Percentiles rank a stretch among this genome's conserved stretches.
Evolutionary conservation across 2,329 filamentous ascomycete genomes (phyloP).

Genomic region (Myriosclerotinia duriaeana): DNA sequence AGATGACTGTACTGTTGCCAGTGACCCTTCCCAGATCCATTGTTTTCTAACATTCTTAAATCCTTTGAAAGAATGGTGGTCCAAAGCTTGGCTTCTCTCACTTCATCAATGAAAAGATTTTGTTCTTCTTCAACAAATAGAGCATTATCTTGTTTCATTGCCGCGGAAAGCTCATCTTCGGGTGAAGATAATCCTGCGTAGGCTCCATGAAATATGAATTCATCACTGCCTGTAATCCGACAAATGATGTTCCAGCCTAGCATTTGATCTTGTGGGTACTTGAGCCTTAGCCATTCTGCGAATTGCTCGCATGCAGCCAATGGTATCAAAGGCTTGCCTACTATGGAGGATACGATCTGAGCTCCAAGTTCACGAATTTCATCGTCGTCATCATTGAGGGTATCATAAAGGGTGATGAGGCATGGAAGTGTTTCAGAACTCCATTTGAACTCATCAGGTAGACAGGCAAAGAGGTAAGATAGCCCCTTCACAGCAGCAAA

Average conservation of each 20-base stretch:
- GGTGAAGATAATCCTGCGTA: conserved; percentile 39
- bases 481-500: conserved; percentile 59
- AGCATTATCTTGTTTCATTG: conserved; percentile 58
- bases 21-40: not conserved
- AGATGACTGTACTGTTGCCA: conserved; percentile 10
- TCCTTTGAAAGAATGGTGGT: conserved; percentile 42
- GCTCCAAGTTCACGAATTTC: conserved; percentile 65
- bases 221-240: conserved; percentile 31
- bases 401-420: conserved; percentile 69
- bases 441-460: conserved; percentile 25
- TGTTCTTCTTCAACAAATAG: conserved; percentile 90
- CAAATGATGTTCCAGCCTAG: conserved; percentile 28
- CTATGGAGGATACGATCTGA: conserved; percentile 42
- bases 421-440: conserved; percentile 47
- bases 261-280: conserved; percentile 13
- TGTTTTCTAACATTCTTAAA: conserved; percentile 24
- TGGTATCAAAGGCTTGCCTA: conserved; percentile 46
- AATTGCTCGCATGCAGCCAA: conserved; percentile 29
- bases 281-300: conserved; percentile 24
- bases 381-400: conserved; percentile 87
- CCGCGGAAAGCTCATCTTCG: conserved; percentile 45
- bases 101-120: conserved; percentile 87
- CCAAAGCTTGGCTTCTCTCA: conserved; percentile 74
- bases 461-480: conserved; percentile 47
- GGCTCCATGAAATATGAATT: not conserved